phyloP scores from a whole-genome alignment of 768 basidiomycete genomes.

The Calocera viscosa region DNA sequence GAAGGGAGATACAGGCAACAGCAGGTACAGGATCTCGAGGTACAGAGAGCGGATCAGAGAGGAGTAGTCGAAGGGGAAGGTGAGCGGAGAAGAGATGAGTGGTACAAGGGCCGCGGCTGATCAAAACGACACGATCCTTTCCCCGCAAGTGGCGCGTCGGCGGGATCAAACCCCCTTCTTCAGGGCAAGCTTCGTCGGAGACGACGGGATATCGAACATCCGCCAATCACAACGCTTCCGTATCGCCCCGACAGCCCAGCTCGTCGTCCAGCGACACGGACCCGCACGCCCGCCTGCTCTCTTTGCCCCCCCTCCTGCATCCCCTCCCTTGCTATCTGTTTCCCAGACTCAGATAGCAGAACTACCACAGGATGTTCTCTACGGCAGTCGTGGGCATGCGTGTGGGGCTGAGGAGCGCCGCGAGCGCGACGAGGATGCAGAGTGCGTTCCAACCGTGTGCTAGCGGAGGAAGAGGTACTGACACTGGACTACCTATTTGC shows the following conservation, averaged over 20 bases:
- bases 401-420: background rate
- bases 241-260: constrained; percentile 1
- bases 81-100: background rate
- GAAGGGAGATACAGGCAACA: background rate
- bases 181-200: background rate
- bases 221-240: constrained; percentile 7
- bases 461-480: background rate
- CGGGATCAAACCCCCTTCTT: background rate
- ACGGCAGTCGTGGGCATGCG: constrained; percentile 6
- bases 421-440: background rate
- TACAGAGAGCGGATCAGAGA: background rate
- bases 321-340: background rate
- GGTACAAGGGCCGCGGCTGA: background rate
- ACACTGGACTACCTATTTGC: background rate
- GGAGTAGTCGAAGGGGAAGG: background rate
- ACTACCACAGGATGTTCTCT: constrained; percentile 4
- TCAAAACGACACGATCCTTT: background rate
- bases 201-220: background rate
- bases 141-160: background rate
- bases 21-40: background rate
- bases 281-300: background rate
- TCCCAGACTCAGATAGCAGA: background rate
- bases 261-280: background rate
- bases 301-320: background rate
- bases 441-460: background rate